These are phyloP conservation scores for Mallotus japonicus DNA, from an alignment of 441 rosid genomes.

Conservation along the genomic window DNA sequence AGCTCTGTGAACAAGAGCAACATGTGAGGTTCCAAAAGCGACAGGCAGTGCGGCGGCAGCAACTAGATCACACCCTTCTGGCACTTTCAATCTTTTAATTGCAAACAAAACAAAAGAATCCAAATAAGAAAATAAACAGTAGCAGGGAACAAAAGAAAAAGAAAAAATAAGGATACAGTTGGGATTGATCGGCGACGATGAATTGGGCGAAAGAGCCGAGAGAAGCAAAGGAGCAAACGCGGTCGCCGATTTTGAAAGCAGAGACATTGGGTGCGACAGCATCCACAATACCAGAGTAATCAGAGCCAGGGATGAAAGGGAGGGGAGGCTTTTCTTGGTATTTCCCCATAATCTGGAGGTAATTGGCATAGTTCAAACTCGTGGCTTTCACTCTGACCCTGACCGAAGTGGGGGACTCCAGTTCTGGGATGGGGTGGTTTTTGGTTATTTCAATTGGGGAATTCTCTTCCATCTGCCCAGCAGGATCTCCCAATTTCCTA, in stretches of 20 bases:
- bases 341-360: conserved; percentile 85
- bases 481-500: conserved; percentile 67
- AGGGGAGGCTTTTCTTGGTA: conserved; percentile 81
- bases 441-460: conserved; percentile 46
- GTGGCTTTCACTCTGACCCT: conserved; percentile 76
- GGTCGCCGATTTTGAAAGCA: conserved; percentile 67
- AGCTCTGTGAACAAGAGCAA: conserved; percentile 91
- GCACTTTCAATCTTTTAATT: conserved; percentile 39
- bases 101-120: background rate
- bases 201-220: conserved; percentile 80
- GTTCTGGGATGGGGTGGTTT: conserved; percentile 52
- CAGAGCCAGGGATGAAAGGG: conserved; percentile 93
- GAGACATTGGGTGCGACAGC: conserved; percentile 63
- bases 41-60: conserved; percentile 88
- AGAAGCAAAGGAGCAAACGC: conserved; percentile 59
- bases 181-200: conserved; percentile 73
- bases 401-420: conserved; percentile 55
- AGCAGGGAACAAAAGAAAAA: background rate
- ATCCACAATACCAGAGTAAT: conserved; percentile 74
- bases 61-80: conserved; percentile 74
- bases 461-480: conserved; percentile 22
- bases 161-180: conserved; percentile 35
- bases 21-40: conserved; percentile 90
- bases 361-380: conserved; percentile 84
- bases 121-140: background rate